These are phyloP conservation scores for Colletotrichum sansevieriae DNA, from an alignment of 2,329 filamentous ascomycete species.

Conservation along the genomic window DNA sequence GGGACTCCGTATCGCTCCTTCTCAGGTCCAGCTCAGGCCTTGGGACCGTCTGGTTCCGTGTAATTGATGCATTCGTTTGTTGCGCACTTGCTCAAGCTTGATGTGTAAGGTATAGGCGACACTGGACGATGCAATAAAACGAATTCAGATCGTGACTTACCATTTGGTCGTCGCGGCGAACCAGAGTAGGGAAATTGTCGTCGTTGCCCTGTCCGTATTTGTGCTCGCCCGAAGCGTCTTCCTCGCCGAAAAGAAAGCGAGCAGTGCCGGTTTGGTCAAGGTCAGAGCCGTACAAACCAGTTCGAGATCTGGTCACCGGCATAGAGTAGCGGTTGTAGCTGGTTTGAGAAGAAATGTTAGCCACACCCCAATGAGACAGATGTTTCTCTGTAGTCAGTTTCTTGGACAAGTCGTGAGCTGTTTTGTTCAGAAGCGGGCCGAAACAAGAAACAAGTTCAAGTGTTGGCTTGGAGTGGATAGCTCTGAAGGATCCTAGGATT, in stretches of 20 bases:
- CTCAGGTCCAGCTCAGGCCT: slow-evolving; percentile 2
- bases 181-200: slow-evolving; percentile 88
- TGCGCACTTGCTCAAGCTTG: slow-evolving; percentile 20
- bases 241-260: slow-evolving; percentile 87
- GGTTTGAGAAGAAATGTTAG: slow-evolving; percentile 44
- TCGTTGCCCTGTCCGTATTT: slow-evolving; percentile 80
- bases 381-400: slow-evolving; percentile 3
- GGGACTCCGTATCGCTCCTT: slow-evolving; percentile 22
- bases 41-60: no score
- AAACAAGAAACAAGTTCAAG: neutral
- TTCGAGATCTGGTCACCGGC: slow-evolving; percentile 82
- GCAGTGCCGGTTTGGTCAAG: slow-evolving; percentile 88
- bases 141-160: slow-evolving; percentile 56
- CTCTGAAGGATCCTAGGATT: no score
- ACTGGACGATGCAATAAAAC: neutral
- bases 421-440: slow-evolving; percentile 6
- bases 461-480: neutral
- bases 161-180: slow-evolving; percentile 72
- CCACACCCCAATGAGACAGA: slow-evolving; percentile 19
- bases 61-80: no score
- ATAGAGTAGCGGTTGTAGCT: slow-evolving; percentile 94
- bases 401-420: slow-evolving; percentile 32
- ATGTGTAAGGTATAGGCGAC: neutral
- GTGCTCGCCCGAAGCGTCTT: slow-evolving; percentile 76
- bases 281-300: slow-evolving; percentile 74